Conservation (phyloP, 1,139 yeast genomes). For the Saccharomycopsis crataegensis region DNA sequence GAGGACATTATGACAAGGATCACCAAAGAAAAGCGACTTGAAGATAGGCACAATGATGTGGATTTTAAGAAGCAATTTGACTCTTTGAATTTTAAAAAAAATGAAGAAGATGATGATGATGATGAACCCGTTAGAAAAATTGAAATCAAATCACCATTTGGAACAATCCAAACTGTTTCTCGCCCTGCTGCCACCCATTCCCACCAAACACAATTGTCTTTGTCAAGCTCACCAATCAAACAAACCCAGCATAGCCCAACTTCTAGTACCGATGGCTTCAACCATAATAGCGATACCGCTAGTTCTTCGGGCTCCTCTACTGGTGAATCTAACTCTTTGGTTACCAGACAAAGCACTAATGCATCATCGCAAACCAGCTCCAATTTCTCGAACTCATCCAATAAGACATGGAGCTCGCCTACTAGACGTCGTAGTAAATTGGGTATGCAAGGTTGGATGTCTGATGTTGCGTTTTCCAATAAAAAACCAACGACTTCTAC, state of each 20-base stretch:
- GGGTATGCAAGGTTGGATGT: slow-evolving; percentile 9
- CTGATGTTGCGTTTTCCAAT: not conserved
- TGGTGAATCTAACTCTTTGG: slow-evolving; percentile 5
- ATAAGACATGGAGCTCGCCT: slow-evolving; percentile 50
- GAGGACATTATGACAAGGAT: not conserved
- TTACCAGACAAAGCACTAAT: slow-evolving; percentile 5
- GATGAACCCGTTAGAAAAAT: not conserved
- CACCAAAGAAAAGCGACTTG: not conserved
- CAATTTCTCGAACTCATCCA: slow-evolving; percentile 4
- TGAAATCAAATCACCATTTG: slow-evolving; percentile 19
- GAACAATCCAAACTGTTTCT: slow-evolving; percentile 15
- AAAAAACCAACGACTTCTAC: not conserved
- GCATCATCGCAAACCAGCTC: slow-evolving; percentile 7
- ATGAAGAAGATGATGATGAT: slow-evolving; percentile 16
- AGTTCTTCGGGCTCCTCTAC: slow-evolving; percentile 8
- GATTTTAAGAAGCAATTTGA: slow-evolving; percentile 3
- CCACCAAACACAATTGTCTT: not conserved
- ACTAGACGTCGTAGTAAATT: slow-evolving; percentile 26
- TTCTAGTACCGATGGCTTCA: not conserved
- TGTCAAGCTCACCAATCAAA: not conserved
- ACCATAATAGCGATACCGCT: slow-evolving; percentile 5
- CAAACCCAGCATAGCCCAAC: not conserved
- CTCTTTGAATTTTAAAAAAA: slow-evolving; percentile 2
- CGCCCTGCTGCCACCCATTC: not conserved
- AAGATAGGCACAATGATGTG: not conserved